Base-by-base conservation (phyloP, 805 yeast species). In the Wickerhamiella kurtzmanii region DNA sequence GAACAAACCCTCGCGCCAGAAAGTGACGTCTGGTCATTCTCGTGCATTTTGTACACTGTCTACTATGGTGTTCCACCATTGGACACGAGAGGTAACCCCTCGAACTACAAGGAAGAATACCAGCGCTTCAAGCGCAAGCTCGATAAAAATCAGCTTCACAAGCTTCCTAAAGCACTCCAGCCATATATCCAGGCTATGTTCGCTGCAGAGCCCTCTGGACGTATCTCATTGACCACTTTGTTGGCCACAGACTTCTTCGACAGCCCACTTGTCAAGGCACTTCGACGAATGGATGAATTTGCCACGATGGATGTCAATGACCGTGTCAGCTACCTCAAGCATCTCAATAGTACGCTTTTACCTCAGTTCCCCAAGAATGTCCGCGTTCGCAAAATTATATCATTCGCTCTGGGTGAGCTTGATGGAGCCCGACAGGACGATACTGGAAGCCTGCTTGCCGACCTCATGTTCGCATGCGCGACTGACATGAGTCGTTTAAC, bases 21-120 rank as follows among this genome's bases (percentile, higher is more conserved):
- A 17, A 79, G 82, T 57, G 99, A 92, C 60, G 73, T 84, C 35
- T 92, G 88, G 71, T 77, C 96, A 0, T 58, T 92, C 9, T 97
- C 94, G 1, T 72, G 84, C 54, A 60, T 92, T 48, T 77, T 87
- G 2, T 81, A 73, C 59, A 79, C 76, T 53, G 62, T 88, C 2
- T 88, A 83, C 63, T 51, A 61, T 20, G 71, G 73, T 11, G 74
- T 74, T 16, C 64, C 68, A 4, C 69, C 71, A 2, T 39, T 82
- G 28, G 54, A 75, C 4, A 63, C 71, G 15, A 70, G 80, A 44
- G 70, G 73, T 35, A 75, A 75, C 56, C 72, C 82, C 11, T 56
- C 73, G 22, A 56, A 59, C 22, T 69, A 68, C 50, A 55, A 78
- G 57, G 70, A 74, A 3, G 82, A 73, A 48, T 69, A 63, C 62